Base-by-base conservation (phyloP, 1,139 yeast species). In the Meyerozyma sp. region DNA sequence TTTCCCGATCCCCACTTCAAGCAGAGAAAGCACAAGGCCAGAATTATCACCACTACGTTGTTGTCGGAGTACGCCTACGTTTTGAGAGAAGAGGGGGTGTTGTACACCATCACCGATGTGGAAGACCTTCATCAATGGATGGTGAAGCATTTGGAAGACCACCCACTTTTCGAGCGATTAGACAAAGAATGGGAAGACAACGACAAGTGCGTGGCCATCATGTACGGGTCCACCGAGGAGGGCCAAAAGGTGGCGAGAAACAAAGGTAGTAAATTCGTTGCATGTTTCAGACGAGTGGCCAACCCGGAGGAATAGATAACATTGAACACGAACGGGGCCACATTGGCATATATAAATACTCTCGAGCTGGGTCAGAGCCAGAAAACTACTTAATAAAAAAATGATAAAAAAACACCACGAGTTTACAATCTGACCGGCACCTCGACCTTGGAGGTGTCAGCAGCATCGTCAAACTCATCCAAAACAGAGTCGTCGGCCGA, bases 1-100 rank as follows among this genome's bases (percentile, higher is more conserved):
- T 93, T 93, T 77, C 99, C 99, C 16, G 99, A 93, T 65, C 99
- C 99, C 11, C 98, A 94, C 64, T 93, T 93, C 73, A 93, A 93
- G 61, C 96, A 89, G 63, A 78, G 98, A 57, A 93, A 93, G 63
- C 98, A 94, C 66, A 93, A 93, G 71, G 98, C 98, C 8, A 78
- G 99, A 70, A 93, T 93, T 56, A 81, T 93, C 51, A 91, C 98
- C 47, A 83, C 81, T 48, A 93, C 98, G 1, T 70, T 93, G 49
- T 73, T 90, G 46, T 79, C 94, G 30, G 98, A 93, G 62, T 93
- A 93, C 59, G 98, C 98, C 3, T 94, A 81, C 59, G 95, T 85
- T 8, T 73, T 93, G 56, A 80, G 73, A 54, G 95, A 88, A 47
- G 95, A 89, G 27, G 99, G 98, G 4, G 70, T 91, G 14, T 67